Conservation (phyloP, 768 basidiomycete genomes). For the Crepidotus variabilis region DNA sequence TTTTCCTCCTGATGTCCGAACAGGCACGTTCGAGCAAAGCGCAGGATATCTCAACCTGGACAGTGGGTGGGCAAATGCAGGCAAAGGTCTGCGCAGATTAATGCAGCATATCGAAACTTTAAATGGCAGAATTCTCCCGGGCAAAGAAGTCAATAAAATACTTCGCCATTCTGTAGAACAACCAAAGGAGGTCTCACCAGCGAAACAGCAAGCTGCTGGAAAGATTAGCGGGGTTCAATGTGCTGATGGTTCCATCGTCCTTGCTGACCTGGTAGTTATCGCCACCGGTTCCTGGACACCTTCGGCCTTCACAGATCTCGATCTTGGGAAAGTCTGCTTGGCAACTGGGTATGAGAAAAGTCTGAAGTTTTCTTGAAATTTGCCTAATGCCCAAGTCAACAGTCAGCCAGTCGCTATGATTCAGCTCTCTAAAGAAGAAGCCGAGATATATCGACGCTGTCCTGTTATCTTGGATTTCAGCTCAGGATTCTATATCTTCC, state of each 20-base stretch:
- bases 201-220: background rate
- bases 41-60: constrained; percentile 71
- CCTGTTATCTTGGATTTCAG: constrained; percentile 74
- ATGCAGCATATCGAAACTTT: constrained; percentile 51
- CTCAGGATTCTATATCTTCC: constrained; percentile 81
- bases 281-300: constrained; percentile 87
- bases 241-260: constrained; percentile 48
- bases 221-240: constrained; percentile 51
- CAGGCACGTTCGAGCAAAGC: constrained; percentile 30
- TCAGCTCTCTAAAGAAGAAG: constrained; percentile 72
- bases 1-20: constrained; percentile 41
- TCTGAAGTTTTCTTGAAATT: background rate
- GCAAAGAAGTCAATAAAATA: constrained; percentile 54
- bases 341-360: constrained; percentile 71
- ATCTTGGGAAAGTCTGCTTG: constrained; percentile 46
- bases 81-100: constrained; percentile 55
- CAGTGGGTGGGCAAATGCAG: constrained; percentile 84
- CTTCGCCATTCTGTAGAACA: constrained; percentile 30
- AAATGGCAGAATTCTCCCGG: constrained; percentile 57
- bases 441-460: constrained; percentile 49
- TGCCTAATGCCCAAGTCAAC: background rate
- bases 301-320: constrained; percentile 62
- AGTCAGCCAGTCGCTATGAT: constrained; percentile 82
- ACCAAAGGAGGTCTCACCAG: constrained; percentile 28
- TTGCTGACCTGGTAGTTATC: constrained; percentile 62